Base-by-base conservation (phyloP, 2,329 filamentous ascomycete genomes). In the Sporothrix mexicana region DNA sequence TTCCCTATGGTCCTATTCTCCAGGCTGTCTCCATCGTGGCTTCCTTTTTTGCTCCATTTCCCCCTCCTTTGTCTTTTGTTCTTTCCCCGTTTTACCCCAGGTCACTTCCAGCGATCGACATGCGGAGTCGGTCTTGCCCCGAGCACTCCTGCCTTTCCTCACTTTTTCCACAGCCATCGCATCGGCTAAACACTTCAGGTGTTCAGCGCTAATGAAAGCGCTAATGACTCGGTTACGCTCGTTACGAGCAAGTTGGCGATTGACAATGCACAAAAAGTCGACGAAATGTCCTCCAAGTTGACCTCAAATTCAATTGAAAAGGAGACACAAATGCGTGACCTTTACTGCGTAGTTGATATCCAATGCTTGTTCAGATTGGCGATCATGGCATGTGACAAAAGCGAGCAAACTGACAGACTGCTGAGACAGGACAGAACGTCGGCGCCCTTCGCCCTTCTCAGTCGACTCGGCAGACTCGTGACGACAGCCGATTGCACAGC, bases 61-160 rank as follows among this genome's bases (percentile, higher is more conserved):
- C n/a, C 20, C 51, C n/a, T 23, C n/a, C 9, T 49, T 17, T 49
- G 15, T 23, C 12, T 36, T 57, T 15, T 25, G 57, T 53, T n/a
- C 23, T 36, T 57, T 9, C 57, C 57, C 57, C 15, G 30, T 36
- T 61, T 61, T 41, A 61, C 57, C 57, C 57, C 57, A 61, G 57
- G 57, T 9, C 15, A 41, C 30, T 61, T 17, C 9, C 57, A 41
- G 15, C 15, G 15, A 61, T 43, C 57, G 10, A 6, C 30, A 30
- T 61, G 57, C 57, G 57, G 30, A 20, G 57, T 57, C 20, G 15
- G 25, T 30, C 23, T 20, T 36, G 30, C 30, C 30, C 30, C 30
- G 30, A 36, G 30, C 30, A 7, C 30, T 36, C 30, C 30, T 36
- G 2, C 30, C 30, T 36, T 36, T 36, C 30, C 30, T 36, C 30